Evolutionary conservation across 768 basidiomycete genomes (phyloP).

Genomic region (Tylopilus subfusipes): DNA sequence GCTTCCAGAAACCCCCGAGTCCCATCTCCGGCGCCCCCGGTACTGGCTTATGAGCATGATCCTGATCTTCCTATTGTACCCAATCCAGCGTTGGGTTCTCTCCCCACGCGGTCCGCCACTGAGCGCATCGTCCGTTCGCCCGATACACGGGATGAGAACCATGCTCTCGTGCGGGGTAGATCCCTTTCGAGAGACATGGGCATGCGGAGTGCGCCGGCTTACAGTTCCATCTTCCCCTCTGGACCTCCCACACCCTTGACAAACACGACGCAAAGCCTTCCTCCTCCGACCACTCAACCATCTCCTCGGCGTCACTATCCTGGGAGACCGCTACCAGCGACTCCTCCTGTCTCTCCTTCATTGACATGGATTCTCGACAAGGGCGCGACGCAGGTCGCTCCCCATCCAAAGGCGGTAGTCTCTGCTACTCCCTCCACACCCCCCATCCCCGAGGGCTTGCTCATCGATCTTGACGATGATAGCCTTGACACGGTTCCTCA

Average conservation of each 20-base stretch:
- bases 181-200: slow-evolving; percentile 32
- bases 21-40: slow-evolving; percentile 22
- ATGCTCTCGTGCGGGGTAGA: slow-evolving; percentile 28
- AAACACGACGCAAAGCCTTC: slow-evolving; percentile 23
- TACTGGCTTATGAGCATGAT: slow-evolving; percentile 26
- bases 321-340: slow-evolving; percentile 32
- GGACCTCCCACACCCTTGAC: slow-evolving; percentile 30
- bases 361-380: slow-evolving; percentile 35
- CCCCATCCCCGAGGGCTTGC: slow-evolving; percentile 46
- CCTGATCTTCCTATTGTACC: slow-evolving; percentile 25
- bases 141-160: slow-evolving; percentile 28
- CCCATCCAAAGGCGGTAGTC: slow-evolving; percentile 17
- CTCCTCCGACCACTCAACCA: slow-evolving; percentile 19
- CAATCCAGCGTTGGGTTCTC: slow-evolving; percentile 10
- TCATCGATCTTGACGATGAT: slow-evolving; percentile 54
- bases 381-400: slow-evolving; percentile 9
- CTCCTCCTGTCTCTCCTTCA: slow-evolving; percentile 31
- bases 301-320: slow-evolving; percentile 33
- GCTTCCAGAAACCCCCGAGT: slow-evolving; percentile 23
- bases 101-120: slow-evolving; percentile 31
- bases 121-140: slow-evolving; percentile 31
- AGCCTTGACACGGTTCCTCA: slow-evolving; percentile 25
- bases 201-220: slow-evolving; percentile 33
- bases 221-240: slow-evolving; percentile 32
- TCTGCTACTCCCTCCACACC: slow-evolving; percentile 27